phyloP scores from a whole-genome alignment of 495 filamentous ascomycete species.

The Xylaria curta region DNA sequence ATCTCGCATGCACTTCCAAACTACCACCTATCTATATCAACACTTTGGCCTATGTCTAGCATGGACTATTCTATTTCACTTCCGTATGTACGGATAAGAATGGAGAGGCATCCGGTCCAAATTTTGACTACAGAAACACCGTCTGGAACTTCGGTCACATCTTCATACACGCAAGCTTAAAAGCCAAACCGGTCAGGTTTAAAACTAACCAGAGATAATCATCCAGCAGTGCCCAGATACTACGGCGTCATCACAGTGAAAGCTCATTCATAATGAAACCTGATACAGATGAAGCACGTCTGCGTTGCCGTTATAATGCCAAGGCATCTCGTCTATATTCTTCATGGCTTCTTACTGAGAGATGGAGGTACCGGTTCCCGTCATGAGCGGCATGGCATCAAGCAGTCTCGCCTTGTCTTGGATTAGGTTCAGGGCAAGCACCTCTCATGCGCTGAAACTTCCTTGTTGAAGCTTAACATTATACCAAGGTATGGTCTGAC shows the following conservation, averaged over 20 bases:
- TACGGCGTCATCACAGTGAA: not conserved
- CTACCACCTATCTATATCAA: not conserved
- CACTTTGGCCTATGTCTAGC: not conserved
- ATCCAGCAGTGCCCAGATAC: not conserved
- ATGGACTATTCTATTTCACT: not conserved
- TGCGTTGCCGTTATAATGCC: not conserved
- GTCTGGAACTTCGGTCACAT: not conserved
- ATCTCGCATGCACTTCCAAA: too few species aligned
- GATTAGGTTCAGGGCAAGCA: slow-evolving; percentile 1
- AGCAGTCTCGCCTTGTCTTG: not conserved
- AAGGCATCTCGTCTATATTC: not conserved
- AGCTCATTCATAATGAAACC: not conserved
- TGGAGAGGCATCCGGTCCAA: not conserved
- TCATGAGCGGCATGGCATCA: not conserved
- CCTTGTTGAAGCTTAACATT: not conserved
- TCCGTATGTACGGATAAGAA: not conserved
- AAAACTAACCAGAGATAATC: not conserved
- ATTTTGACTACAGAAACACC: not conserved
- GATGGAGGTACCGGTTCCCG: not conserved
- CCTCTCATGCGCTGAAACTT: not conserved
- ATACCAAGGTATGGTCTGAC: not conserved
- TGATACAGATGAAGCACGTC: not conserved
- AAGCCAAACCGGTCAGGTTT: not conserved
- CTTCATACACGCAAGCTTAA: not conserved
- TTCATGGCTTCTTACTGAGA: not conserved